Base-by-base conservation (phyloP, 1,284 basidiomycete genomes). In the Ceratobasidium sp. region DNA sequence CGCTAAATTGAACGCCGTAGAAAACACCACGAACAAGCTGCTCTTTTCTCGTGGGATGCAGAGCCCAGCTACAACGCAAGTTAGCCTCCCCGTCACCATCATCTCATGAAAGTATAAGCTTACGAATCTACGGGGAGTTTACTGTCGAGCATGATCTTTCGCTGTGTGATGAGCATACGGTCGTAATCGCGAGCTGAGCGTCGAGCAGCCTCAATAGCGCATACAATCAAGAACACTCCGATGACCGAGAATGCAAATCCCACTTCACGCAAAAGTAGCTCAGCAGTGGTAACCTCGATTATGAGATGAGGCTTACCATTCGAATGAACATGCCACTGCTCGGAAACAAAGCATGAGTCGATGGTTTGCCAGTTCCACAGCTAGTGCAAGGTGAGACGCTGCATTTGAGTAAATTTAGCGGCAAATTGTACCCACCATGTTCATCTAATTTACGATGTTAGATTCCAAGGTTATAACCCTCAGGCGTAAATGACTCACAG, bases 231-330 rank as follows among this genome's bases (percentile, higher is more conserved):
- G 32, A 61, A 71, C 0, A 71, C 57, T 14, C 69, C 57, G 9
- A 71, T 71, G 32, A 71, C 57, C 11, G 69, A 61, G 23, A 71
- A 71, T 11, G 69, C 69, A 23, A 71, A 71, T 43, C 55, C 57
- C 18, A 71, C 69, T 8, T 5, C 14, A 16, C 23, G 57, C 57
- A 61, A 71, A 71, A 71, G 32, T 52, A 58, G 44, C 57, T 61
- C 55, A 28, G 32, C 9, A n/a, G 28, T 58, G 14, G 7, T 32
- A n/a, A 21, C 16, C 28, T 57, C 6, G 35, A 14, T 4, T 21
- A 23, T 32, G 18, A 14, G 47, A 52, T 35, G 7, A 38, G 9
- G 28, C 49, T 13, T 23, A 52, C 35, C 14, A 26, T 61, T 71
- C 55, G 57, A 50, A 18, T 49, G 30, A 41, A 71, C 47, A 18